These are phyloP conservation scores for Solanum tacnaense DNA, from an alignment of 257 asterid species.

Conservation along the genomic window DNA sequence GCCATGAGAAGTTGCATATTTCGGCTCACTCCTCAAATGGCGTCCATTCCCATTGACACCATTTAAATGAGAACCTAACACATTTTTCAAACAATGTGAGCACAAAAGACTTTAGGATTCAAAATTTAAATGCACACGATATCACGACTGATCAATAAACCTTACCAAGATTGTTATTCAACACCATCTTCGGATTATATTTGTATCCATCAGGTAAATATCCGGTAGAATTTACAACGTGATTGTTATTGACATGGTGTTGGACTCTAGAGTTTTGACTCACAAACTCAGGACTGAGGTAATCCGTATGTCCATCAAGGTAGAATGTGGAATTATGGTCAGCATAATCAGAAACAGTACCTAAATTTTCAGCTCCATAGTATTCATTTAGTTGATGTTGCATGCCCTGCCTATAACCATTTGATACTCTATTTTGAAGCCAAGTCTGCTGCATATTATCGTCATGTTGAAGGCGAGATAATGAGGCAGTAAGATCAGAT, in stretches of 20 bases:
- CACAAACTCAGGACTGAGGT: slow-evolving; percentile 29
- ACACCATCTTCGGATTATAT: not conserved
- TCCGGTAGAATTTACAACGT: not conserved
- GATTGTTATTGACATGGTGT: slow-evolving; percentile 7
- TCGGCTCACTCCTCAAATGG: slow-evolving; percentile 30
- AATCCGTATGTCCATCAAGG: slow-evolving; percentile 26
- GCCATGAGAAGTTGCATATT: slow-evolving; percentile 23
- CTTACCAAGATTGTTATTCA: slow-evolving; percentile 1
- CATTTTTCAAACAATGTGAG: not conserved
- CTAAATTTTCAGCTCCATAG: slow-evolving; percentile 31
- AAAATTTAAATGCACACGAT: not conserved
- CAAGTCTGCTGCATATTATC: slow-evolving; percentile 11
- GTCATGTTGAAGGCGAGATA: slow-evolving; percentile 17
- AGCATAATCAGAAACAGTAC: slow-evolving; percentile 15
- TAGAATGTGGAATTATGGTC: slow-evolving; percentile 13
- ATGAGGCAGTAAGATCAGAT: slow-evolving; percentile 41
- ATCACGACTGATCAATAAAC: not conserved
- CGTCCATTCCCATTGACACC: slow-evolving; percentile 29
- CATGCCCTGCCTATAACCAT: slow-evolving; percentile 15
- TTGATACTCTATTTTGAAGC: slow-evolving; percentile 26
- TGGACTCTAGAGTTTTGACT: slow-evolving; percentile 21
- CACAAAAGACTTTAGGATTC: not conserved
- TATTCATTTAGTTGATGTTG: slow-evolving; percentile 29
- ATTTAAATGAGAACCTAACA: slow-evolving; percentile 39
- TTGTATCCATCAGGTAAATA: not conserved